Evolutionary conservation across 2,329 filamentous ascomycete species (phyloP), one percentile per base, ranked within the genome.

Genomic region (Penicillium sp.): DNA sequence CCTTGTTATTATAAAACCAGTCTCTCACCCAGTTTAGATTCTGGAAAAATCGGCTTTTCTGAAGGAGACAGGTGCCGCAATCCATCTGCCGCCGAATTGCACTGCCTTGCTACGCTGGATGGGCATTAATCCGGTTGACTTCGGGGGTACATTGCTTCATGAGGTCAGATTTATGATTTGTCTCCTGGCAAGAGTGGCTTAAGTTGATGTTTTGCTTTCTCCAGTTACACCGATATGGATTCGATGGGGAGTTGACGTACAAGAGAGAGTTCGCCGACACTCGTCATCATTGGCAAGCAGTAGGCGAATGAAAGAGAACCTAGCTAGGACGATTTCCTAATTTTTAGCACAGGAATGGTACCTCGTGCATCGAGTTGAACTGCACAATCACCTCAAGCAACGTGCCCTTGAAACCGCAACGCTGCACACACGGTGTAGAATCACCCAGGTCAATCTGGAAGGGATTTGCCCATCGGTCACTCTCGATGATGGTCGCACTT

Each of bases 301-400:
- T 68, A 55, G 14, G 58, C 40, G 4, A 10, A 22, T 29, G 4
- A 22, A 22, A 18, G n/a, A 3, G 7, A 14, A 46, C 5, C 16
- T n/a, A 37, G 18, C 24, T 16, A 1, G 37, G 24, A 38, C 40
- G 11, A 24, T 24, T 5, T 18, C 20, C 24, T 47, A 31, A 47
- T 11, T 20, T 20, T 5, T 10, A 3, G 13, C 1, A 6, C 16
- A 69, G 68, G 67, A 66, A 54, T 69, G 64, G 58, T 71, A 68
- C 37, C 65, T 74, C 2, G 68, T 72, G 11, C 76, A 78, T 56
- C 69, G 76, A n/a, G 72, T 77, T 24, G 76, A 78, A 56, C 61
- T 79, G 42, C 76, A 78, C 56, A 70, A 69, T 26, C 61, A 69
- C 20, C 60, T 77, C 3, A 72, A 72, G 47, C 29, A 66, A 20